These are phyloP conservation scores for Xylariaceae sp. DNA, from an alignment of 2,329 filamentous ascomycete species.

Conservation along the genomic window DNA sequence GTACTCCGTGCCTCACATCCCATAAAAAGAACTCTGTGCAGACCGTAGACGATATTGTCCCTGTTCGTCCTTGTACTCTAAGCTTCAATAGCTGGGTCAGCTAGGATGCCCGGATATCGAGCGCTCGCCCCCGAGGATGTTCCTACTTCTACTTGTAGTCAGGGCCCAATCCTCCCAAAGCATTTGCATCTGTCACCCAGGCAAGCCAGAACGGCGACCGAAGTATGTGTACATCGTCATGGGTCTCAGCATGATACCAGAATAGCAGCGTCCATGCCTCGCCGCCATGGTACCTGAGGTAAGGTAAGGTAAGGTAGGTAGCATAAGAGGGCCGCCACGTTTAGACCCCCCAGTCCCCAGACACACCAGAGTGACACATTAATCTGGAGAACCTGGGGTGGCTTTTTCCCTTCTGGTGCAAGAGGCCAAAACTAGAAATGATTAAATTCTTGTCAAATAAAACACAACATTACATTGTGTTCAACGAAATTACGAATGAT, in stretches of 20 bases:
- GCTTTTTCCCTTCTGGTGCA: slow-evolving; percentile 4
- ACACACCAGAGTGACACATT: slow-evolving; percentile 3
- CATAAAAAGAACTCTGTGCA: background rate
- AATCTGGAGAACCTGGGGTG: slow-evolving; percentile 14
- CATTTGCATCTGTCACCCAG: too few species aligned
- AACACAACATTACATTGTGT: background rate
- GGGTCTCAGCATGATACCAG: too few species aligned
- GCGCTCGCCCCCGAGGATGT: too few species aligned
- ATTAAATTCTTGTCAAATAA: slow-evolving; percentile 4
- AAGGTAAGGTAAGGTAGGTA: too few species aligned
- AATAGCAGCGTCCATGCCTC: background rate
- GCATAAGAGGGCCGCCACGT: background rate
- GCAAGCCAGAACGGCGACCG: too few species aligned
- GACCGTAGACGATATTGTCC: too few species aligned
- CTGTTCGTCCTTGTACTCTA: background rate
- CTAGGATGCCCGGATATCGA: background rate
- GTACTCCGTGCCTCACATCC: background rate
- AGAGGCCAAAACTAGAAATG: slow-evolving; percentile 1
- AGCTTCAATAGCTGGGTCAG: background rate
- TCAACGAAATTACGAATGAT: too few species aligned
- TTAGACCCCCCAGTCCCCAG: slow-evolving; percentile 13
- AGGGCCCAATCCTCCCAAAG: too few species aligned
- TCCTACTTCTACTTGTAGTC: too few species aligned
- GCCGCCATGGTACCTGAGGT: too few species aligned
- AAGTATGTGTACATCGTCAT: too few species aligned